phyloP scores from a whole-genome alignment of 495 filamentous ascomycete species.

The Lepraria neglecta region DNA sequence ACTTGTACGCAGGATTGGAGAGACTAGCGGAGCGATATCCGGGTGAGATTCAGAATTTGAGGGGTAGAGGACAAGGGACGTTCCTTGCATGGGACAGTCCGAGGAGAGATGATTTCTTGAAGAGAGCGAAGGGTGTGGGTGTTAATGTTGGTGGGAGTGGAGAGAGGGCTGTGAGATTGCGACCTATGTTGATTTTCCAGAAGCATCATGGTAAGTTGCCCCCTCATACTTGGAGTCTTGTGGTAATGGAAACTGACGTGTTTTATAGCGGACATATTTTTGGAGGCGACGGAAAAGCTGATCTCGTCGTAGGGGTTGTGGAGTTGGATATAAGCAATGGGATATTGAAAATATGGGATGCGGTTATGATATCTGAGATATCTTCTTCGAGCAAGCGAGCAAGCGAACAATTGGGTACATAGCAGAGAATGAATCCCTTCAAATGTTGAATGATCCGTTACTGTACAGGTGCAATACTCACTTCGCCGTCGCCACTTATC shows the following conservation, averaged over 20 bases:
- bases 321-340: not conserved
- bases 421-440: not conserved
- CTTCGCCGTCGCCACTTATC: not conserved
- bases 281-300: slow-evolving; percentile 71
- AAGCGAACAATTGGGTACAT: not conserved
- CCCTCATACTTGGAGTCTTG: slow-evolving; percentile 16
- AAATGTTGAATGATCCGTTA: not conserved
- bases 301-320: slow-evolving; percentile 46
- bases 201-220: slow-evolving; percentile 69
- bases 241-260: slow-evolving; percentile 27
- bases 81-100: slow-evolving; percentile 97
- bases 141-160: slow-evolving; percentile 93
- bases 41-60: slow-evolving; percentile 76
- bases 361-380: too few relatives aligned
- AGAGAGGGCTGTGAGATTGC: slow-evolving; percentile 67
- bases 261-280: slow-evolving; percentile 51
- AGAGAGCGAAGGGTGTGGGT: slow-evolving; percentile 71
- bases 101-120: slow-evolving; percentile 74
- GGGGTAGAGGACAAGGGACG: slow-evolving; percentile 90
- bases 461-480: not conserved
- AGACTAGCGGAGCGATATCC: slow-evolving; percentile 68
- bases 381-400: not conserved
- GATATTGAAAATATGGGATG: not conserved
- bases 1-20: slow-evolving; percentile 69
- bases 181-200: slow-evolving; percentile 97